Base-by-base conservation (phyloP, 2,329 filamentous ascomycete species). In the Simplicillium sp. region DNA sequence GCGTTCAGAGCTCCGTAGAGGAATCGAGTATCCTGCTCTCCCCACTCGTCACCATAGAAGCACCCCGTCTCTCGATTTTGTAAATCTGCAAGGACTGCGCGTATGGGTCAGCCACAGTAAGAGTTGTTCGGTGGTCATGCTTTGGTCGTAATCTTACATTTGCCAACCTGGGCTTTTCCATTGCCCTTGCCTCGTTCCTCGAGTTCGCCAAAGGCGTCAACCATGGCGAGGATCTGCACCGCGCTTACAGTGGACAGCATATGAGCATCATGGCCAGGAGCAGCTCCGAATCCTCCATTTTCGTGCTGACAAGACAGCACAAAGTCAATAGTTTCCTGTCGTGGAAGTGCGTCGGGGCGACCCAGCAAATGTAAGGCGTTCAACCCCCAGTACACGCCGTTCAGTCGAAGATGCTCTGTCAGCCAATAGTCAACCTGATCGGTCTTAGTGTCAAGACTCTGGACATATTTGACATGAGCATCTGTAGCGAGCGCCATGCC, bases 341-440 rank as follows among this genome's bases (percentile, higher is more conserved):
- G 79, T 11, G 90, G 84, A 9, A 98, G 75, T 3, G 84, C 87
- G 46, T 94, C 79, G 2, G 89, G 87, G 42, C 76, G 82, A 37
- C 81, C 77, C 44, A 98, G 78, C 20, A 97, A 73, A 67, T 95
- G 84, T 33, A 97, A 75, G 7, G 90, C 84, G 7, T 82, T 92
- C 43, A 98, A 66, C 12, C 92, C 92, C 92, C 92, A 98, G 64
- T 98, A 98, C 37, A 98, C 77, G 35, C 92, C 92, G 59, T 92
- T 96, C 43, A 98, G 75, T 46, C 92, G 87, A 50, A 98, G 73
- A 60, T 98, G 92, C 64, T 98, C 90, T 12, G 92, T 98, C 58
- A 97, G 73, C 84, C 90, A 96, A 68, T 97, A 98, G 62, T 96
- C 88, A 53, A 95, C 81, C 64, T 96, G 87, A 70, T 97, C 88